phyloP scores from a whole-genome alignment of 2,329 filamentous ascomycete species.

The Phialophora expanda region DNA sequence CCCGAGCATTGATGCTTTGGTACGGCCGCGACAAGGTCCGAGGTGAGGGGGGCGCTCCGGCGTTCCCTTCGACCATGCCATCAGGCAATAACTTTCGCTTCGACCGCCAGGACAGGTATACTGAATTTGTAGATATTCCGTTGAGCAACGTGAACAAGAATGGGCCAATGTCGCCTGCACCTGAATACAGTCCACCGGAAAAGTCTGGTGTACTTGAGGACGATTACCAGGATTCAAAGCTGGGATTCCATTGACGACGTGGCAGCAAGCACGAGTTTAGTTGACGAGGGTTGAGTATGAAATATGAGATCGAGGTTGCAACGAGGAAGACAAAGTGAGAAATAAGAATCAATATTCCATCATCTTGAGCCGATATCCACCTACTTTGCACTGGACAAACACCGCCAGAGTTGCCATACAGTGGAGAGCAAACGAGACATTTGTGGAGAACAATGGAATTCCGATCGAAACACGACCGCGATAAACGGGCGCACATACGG shows the following conservation, averaged over 20 bases:
- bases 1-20: conserved; percentile 68
- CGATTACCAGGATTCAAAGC: conserved; percentile 49
- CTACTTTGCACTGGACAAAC: conserved; percentile 5
- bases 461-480: conserved; percentile 25
- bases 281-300: conserved; percentile 21
- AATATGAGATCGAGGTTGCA: conserved; percentile 13
- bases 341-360: conserved; percentile 8
- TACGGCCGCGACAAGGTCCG: conserved; percentile 63
- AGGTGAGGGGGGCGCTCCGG: conserved; percentile 62
- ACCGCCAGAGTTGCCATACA: conserved; percentile 21
- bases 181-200: conserved; percentile 39
- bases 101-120: conserved; percentile 38
- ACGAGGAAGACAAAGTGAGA: not conserved
- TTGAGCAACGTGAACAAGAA: conserved; percentile 42
- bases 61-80: conserved; percentile 26
- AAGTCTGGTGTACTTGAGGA: conserved; percentile 34
- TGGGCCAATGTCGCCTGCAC: conserved; percentile 36
- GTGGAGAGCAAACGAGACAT: conserved; percentile 28
- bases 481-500: conserved; percentile 21
- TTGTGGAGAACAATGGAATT: conserved; percentile 35
- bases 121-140: conserved; percentile 48
- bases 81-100: conserved; percentile 32
- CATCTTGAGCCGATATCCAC: conserved; percentile 4
- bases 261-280: conserved; percentile 31
- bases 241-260: conserved; percentile 50